Percentiles rank a stretch among this genome's conserved stretches.
Conservation (phyloP, 2,329 filamentous ascomycete species). For the Bipolaris bicolor region DNA sequence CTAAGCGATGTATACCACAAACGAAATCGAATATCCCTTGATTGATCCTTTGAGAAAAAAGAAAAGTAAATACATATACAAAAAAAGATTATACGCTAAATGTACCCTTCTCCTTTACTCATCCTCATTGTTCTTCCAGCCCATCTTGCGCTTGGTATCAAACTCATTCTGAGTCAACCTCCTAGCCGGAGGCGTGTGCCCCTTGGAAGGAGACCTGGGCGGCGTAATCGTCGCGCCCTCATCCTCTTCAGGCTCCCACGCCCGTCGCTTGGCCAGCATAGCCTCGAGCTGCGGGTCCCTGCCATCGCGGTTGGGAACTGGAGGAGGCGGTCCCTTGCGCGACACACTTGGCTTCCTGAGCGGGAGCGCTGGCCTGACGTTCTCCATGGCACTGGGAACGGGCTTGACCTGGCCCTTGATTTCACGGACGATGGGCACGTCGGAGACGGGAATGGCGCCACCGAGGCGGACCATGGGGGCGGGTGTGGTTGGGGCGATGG, state of each 20-base stretch:
- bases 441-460: constrained; percentile 11
- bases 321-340: constrained; percentile 4
- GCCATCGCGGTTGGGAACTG: constrained; percentile 6
- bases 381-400: constrained; percentile 5
- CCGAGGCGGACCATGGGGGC: constrained; percentile 27
- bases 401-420: constrained; percentile 11
- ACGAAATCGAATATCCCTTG: not conserved
- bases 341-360: constrained; percentile 3
- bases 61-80: not conserved
- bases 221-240: constrained; percentile 11
- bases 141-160: constrained; percentile 17
- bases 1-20: not conserved
- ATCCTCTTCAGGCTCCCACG: constrained; percentile 15
- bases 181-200: not conserved
- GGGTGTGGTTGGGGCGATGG: constrained; percentile 13
- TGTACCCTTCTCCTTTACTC: not conserved
- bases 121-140: constrained; percentile 18
- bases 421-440: constrained; percentile 16
- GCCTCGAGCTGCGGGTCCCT: constrained; percentile 16
- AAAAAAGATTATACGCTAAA: not conserved
- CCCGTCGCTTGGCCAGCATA: constrained; percentile 19
- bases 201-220: constrained; percentile 14
- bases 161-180: constrained; percentile 11
- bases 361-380: not conserved
- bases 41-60: not conserved